phyloP scores from a whole-genome alignment of 2,329 filamentous ascomycete genomes.

The Chaetomium sp. region DNA sequence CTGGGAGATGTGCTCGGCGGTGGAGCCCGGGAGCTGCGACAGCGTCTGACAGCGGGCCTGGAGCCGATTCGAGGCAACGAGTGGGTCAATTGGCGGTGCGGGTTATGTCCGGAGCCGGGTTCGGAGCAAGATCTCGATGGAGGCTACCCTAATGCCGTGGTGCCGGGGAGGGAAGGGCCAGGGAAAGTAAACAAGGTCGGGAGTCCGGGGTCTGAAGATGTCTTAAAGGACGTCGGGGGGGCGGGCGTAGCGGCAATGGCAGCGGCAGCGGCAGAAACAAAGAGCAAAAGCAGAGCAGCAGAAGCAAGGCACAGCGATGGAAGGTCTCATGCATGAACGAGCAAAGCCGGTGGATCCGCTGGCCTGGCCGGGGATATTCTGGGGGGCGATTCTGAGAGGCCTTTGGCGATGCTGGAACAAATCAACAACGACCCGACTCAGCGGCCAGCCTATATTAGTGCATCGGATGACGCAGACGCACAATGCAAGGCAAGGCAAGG shows the following conservation, averaged over 20 bases:
- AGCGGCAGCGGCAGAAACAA: not conserved
- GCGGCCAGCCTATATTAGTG: conserved; percentile 19
- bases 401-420: conserved; percentile 16
- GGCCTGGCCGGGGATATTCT: not conserved
- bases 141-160: conserved; percentile 13
- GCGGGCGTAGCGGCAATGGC: not conserved
- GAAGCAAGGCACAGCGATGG: conserved; percentile 32
- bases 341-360: conserved; percentile 33
- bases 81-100: conserved; percentile 28
- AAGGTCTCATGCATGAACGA: conserved; percentile 42
- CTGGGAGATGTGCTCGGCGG: conserved; percentile 22
- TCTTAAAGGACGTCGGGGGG: conserved; percentile 39
- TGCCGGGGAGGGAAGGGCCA: conserved; percentile 1
- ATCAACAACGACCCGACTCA: conserved; percentile 24
- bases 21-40: conserved; percentile 21
- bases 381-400: not conserved
- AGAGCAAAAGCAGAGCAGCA: conserved; percentile 8
- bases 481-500: conserved; percentile 20
- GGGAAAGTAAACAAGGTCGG: conserved; percentile 24
- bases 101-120: conserved; percentile 23
- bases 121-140: conserved; percentile 22
- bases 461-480: conserved; percentile 26
- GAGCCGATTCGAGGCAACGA: conserved; percentile 18
- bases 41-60: conserved; percentile 14
- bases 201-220: conserved; percentile 34